These are phyloP conservation scores for Simmondsia chinensis DNA, from an alignment of 148 eudicot species.

Conservation along the genomic window DNA sequence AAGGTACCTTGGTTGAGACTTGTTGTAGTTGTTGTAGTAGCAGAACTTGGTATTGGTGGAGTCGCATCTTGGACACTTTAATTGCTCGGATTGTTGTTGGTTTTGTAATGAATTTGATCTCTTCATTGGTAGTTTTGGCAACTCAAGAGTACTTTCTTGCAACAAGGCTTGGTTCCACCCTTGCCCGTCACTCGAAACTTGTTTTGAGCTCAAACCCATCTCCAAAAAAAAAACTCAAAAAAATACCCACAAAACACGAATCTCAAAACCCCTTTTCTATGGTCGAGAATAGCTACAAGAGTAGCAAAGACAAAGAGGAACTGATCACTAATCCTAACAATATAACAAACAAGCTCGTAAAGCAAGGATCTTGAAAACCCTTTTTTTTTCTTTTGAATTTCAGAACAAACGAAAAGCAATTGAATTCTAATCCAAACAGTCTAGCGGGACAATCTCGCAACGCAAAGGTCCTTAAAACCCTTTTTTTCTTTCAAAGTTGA, in stretches of 20 bases:
- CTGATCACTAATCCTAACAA: too few relatives aligned
- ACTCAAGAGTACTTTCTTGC: slow-evolving; percentile 16
- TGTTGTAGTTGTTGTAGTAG: slow-evolving; percentile 93
- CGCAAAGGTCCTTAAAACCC: too few relatives aligned
- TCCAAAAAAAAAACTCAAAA: not conserved
- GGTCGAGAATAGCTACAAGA: slow-evolving; percentile 19
- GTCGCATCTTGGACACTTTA: slow-evolving; percentile 76
- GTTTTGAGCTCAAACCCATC: slow-evolving; percentile 44
- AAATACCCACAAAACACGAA: not conserved
- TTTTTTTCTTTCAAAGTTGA: too few relatives aligned
- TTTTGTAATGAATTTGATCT: slow-evolving; percentile 12
- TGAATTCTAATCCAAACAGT: too few relatives aligned
- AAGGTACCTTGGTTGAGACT: slow-evolving; percentile 74
- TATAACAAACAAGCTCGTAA: too few relatives aligned
- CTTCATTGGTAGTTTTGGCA: slow-evolving; percentile 20
- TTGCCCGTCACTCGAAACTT: slow-evolving; percentile 27
- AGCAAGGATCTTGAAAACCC: too few relatives aligned
- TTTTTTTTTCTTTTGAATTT: too few relatives aligned
- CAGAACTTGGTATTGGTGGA: slow-evolving; percentile 86
- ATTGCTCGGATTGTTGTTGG: slow-evolving; percentile 25
- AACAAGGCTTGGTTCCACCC: slow-evolving; percentile 26
- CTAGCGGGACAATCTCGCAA: too few relatives aligned
- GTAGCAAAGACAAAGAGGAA: too few relatives aligned
- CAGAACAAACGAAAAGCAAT: too few relatives aligned
- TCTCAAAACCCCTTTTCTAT: slow-evolving; percentile 9